Conservation (phyloP, 495 filamentous ascomycete species). For the Penicillium coffeae region DNA sequence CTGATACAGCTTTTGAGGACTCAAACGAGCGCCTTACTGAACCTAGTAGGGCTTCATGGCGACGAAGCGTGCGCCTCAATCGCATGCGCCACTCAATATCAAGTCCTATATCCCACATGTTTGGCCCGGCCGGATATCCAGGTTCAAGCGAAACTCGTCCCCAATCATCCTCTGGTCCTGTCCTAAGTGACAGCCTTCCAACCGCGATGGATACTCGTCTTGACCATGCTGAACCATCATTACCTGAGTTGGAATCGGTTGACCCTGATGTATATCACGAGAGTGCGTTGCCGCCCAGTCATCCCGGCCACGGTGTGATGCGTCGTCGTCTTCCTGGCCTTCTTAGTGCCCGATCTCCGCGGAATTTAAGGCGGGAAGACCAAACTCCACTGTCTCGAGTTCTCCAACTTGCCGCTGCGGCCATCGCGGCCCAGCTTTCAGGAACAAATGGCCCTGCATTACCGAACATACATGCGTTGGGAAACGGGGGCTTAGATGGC, state of each 20-base stretch:
- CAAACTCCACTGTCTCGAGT: conserved; percentile 56
- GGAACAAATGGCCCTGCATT: conserved; percentile 50
- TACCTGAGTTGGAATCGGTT: conserved; percentile 43
- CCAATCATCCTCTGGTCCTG: not conserved
- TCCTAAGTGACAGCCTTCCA: conserved; percentile 13
- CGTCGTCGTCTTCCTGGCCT: conserved; percentile 42
- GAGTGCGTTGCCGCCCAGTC: conserved; percentile 18
- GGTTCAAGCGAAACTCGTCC: conserved; percentile 8
- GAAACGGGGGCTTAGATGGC: conserved; percentile 54
- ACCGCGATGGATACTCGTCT: conserved; percentile 41
- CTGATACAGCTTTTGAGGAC: conserved; percentile 26
- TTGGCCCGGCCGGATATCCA: conserved; percentile 26
- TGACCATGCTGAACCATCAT: conserved; percentile 36
- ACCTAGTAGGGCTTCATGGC: conserved; percentile 38
- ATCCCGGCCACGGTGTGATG: conserved; percentile 23
- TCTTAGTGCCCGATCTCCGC: conserved; percentile 45
- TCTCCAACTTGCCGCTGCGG: conserved; percentile 56
- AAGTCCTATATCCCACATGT: conserved; percentile 44
- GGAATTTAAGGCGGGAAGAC: conserved; percentile 51
- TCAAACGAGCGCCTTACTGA: conserved; percentile 24
- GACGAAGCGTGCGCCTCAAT: conserved; percentile 40
- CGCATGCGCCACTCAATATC: conserved; percentile 44
- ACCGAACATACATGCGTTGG: conserved; percentile 56
- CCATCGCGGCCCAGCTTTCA: conserved; percentile 58
- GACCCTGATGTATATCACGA: conserved; percentile 27